phyloP scores from a whole-genome alignment of 768 basidiomycete species.

The Harrya chromipes region DNA sequence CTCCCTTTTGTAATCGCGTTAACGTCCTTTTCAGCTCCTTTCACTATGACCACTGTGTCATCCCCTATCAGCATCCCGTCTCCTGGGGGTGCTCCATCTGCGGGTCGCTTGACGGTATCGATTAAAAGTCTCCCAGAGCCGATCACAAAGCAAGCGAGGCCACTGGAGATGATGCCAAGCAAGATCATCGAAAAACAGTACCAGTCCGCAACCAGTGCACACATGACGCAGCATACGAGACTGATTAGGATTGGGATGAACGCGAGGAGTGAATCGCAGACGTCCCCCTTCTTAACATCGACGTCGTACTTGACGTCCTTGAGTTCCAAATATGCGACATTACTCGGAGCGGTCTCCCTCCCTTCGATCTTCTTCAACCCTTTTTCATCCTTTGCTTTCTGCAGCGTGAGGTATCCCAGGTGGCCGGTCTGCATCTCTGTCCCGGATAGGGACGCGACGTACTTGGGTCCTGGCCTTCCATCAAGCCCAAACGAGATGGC shows the following conservation, averaged over 20 bases:
- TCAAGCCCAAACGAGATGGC: constrained; percentile 29
- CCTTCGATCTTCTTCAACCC: background rate
- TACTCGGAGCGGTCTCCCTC: constrained; percentile 16
- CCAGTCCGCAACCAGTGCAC: constrained; percentile 31
- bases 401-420: constrained; percentile 26
- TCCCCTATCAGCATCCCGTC: constrained; percentile 31
- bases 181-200: constrained; percentile 31
- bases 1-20: constrained; percentile 32
- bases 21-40: constrained; percentile 30
- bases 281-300: constrained; percentile 2
- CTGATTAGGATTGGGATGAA: constrained; percentile 25
- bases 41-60: constrained; percentile 28
- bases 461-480: constrained; percentile 28
- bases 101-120: constrained; percentile 15
- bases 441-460: constrained; percentile 26
- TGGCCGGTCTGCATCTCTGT: constrained; percentile 30
- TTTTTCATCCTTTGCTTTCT: constrained; percentile 8
- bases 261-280: constrained; percentile 15
- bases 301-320: constrained; percentile 20
- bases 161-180: constrained; percentile 33
- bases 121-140: constrained; percentile 28
- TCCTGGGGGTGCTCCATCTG: constrained; percentile 26
- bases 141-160: constrained; percentile 27
- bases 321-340: constrained; percentile 23
- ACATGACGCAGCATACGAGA: constrained; percentile 20